Conservation (phyloP, 805 yeast species). For the Candida suzukii region DNA sequence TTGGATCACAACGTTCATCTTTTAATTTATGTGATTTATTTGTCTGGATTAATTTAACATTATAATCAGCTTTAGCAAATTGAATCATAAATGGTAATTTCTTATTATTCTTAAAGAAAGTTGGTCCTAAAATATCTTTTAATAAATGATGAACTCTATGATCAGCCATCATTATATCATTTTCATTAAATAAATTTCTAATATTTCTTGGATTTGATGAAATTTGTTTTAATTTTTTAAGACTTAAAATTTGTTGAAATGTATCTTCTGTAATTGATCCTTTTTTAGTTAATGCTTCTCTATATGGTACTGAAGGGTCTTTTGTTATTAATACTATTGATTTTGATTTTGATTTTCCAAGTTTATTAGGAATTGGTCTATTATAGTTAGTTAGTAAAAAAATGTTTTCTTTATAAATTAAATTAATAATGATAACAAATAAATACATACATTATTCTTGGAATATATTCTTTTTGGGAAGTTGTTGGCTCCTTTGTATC, state of each 20-base stretch:
- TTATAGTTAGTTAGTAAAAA: neutral
- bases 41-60: conserved; percentile 21
- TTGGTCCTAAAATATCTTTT: conserved; percentile 48
- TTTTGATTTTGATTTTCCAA: conserved; percentile 41
- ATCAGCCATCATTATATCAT: conserved; percentile 65
- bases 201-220: conserved; percentile 36
- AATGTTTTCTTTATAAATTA: neutral
- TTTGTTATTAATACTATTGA: conserved; percentile 60
- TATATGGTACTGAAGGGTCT: conserved; percentile 59
- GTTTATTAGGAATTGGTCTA: conserved; percentile 43
- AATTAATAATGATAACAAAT: neutral
- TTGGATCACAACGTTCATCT: conserved; percentile 58
- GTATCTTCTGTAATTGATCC: conserved; percentile 52
- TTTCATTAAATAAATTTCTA: conserved; percentile 46
- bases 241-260: conserved; percentile 54
- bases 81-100: conserved; percentile 64
- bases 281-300: conserved; percentile 38
- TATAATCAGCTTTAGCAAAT: conserved; percentile 39
- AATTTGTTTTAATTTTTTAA: conserved; percentile 46
- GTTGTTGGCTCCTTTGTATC: conserved; percentile 41
- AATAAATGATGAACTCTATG: conserved; percentile 56
- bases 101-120: conserved; percentile 56
- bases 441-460: conserved; percentile 37
- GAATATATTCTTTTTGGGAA: conserved; percentile 39
- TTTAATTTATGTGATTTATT: conserved; percentile 36